Evolutionary conservation across 257 asterid species (phyloP), one percentile per base, ranked within the genome.

Genomic region (Solanum corneliomulleri): DNA sequence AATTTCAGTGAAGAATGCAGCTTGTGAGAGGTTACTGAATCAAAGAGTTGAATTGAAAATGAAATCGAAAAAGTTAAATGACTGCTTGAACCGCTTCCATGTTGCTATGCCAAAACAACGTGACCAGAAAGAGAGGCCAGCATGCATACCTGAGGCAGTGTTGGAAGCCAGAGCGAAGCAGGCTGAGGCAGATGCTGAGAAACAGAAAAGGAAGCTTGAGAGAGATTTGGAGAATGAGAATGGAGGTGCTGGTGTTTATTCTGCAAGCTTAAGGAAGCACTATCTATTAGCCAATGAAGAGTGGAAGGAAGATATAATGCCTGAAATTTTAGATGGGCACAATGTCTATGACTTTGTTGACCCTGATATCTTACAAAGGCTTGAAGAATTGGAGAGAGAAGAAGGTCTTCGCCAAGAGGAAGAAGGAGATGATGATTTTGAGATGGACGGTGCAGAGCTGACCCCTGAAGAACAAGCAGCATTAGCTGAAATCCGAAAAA

Each of bases 221-320:
- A 94, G 85, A 88, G 99, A 97, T 91, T 88, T 97, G 56, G 99
- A 97, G 92, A 88, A 96, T 82, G 99, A 97, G 91, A 97, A 96
- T 90, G 99, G 99, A 66, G 99, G 99, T 88, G 99, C 99, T 0
- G 99, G 99, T 91, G 99, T 97, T 11, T 97, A 97, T 92, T 97
- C 99, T n/a, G 99, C 98, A 20, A 95, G 95, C 92, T 89, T 97
- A 94, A 97, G 87, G 74, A 97, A 97, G 94, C 91, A 91, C 87
- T 94, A 96, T 87, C 91, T 96, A 75, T 92, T 97, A 31, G 99
- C 98, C 14, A 15, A 94, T 39, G 98, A 94, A 29, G 98, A 96
- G 64, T 97, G 99, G 99, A 97, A 97, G 89, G 97, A 93, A 87
- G 99, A 97, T 66, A 70, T 88, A 39, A 92, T 96, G 91, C 98